Evolutionary conservation across 495 filamentous ascomycete genomes (phyloP), one percentile per base, ranked within the genome.

Genomic region (Letharia lupina): DNA sequence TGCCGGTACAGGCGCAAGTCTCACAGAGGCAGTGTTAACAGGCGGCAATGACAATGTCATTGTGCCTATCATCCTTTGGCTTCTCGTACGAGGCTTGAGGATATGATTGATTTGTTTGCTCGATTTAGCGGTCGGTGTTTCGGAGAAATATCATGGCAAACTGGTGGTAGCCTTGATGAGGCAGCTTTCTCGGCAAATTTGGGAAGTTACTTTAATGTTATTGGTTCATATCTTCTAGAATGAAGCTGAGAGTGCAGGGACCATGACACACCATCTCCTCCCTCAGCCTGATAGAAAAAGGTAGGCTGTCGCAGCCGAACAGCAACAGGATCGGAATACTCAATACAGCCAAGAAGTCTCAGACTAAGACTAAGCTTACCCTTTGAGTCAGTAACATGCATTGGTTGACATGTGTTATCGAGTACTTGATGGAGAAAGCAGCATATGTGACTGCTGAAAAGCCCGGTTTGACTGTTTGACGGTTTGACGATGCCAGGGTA

Each of bases 41-140:
- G 95, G 94, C 15, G 94, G 92, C 61, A 99, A 99, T 80, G 94
- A 99, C 79, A 99, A 99, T 80, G 93, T 99, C 37, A 84, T 97
- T 63, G 94, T 98, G 68, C 95, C 95, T n/a, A 84, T 98, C 50
- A 87, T 95, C 63, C 76, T 98, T 61, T 99, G 94, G 94, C 80
- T 90, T 70, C 82, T 94, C 69, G 91, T 96, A 66, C 87, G 91
- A 71, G 88, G 87, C 8, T 76, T 96, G 70, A 83, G 84, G 47
- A 75, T 95, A 64, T 94, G 80, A 77, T 67, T n/a, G 65, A 18
- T 39, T 64, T 50, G 63, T 71, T 60, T 64, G 52, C 58, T 59
- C 48, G 39, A 63, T 66, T 60, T 42, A 67, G 69, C 66, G 63
- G 61, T 44, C 18, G 67, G 66, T 47, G 67, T 58, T 62, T 39